phyloP scores from a whole-genome alignment of 371 early-diverging fungal genomes.

The Dinochytrium kinnereticum region DNA sequence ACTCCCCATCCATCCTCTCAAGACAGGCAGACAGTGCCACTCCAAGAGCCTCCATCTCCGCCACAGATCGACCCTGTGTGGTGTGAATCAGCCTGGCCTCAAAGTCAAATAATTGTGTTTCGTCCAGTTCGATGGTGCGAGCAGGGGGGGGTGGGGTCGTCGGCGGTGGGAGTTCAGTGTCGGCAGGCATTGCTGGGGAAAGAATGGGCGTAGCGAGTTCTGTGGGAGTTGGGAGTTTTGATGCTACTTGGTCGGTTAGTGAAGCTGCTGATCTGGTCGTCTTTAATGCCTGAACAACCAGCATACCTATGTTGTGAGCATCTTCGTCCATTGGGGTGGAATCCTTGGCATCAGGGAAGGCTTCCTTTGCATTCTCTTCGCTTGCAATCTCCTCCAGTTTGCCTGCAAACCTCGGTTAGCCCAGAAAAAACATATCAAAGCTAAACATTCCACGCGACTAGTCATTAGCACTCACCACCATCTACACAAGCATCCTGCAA shows the following conservation, averaged over 20 bases:
- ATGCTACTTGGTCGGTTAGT: not conserved
- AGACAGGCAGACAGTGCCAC: constrained; percentile 29
- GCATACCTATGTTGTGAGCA: no score
- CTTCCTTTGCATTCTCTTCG: no score
- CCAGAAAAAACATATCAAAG: not conserved
- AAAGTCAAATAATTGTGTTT: not conserved
- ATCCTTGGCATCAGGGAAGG: no score
- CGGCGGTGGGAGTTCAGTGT: not conserved
- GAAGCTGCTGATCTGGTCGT: no score
- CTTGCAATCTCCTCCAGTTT: no score
- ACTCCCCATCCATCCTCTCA: constrained; percentile 3
- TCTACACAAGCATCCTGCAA: not conserved
- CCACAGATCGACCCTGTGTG: constrained; percentile 16
- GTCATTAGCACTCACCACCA: not conserved
- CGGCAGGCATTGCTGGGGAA: no score
- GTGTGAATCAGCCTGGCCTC: constrained; percentile 9
- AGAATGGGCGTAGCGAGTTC: not conserved
- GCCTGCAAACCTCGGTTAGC: no score
- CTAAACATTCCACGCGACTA: not conserved
- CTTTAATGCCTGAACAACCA: no score
- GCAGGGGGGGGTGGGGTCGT: not conserved
- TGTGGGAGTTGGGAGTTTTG: not conserved
- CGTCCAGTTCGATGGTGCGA: constrained; percentile 9
- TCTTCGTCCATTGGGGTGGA: no score
- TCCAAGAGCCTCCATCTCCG: constrained; percentile 30